Evolutionary conservation across 202 grass and related monocot species (phyloP), one percentile per base, ranked within the genome.

Genomic region (Zizania palustris): DNA sequence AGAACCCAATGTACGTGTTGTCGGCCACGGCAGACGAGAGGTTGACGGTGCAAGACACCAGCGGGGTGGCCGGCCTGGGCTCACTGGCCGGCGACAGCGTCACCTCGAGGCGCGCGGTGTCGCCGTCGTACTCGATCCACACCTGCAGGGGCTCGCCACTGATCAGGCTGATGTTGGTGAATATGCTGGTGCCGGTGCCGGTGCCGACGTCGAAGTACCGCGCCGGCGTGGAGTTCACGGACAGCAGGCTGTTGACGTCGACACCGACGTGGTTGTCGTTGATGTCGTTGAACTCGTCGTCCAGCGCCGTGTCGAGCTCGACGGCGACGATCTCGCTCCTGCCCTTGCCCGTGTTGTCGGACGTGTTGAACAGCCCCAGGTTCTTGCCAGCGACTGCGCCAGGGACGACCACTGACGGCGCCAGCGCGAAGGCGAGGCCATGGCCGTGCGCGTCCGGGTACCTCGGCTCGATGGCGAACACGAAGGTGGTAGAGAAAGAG

Each of bases 401-500:
- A 0, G 80, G 85, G 51, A 93, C 40, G n/a, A 12, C 11, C 19
- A 20, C 18, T 2, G 83, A 77, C 1, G 93, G 93, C 20, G 85
- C 67, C 3, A 97, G 87, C 68, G 80, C 90, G 76, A 97, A 97
- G 53, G 83, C 83, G n/a, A 97, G 22, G 13, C 93, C 93, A 37
- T 97, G 93, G 56, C 93, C 93, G 19, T 89, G 48, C 13, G 91
- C 85, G 18, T 93, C 88, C 2, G 43, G 49, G 77, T 97, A 89
- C 21, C 63, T 82, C 33, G 93, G 83, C 20, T 64, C 13, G 53
- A 97, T 82, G 60, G 74, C 85, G 72, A 88, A 5, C 18, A 92
- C 93, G 82, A 97, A 97, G 11, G 87, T 78, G 13, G 93, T 89
- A 54, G 93, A 93, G 88, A 97, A 97, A 76, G 90, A 92, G 40